Conservation (phyloP, 2,329 filamentous ascomycete genomes). For the Botrytis galanthina region DNA sequence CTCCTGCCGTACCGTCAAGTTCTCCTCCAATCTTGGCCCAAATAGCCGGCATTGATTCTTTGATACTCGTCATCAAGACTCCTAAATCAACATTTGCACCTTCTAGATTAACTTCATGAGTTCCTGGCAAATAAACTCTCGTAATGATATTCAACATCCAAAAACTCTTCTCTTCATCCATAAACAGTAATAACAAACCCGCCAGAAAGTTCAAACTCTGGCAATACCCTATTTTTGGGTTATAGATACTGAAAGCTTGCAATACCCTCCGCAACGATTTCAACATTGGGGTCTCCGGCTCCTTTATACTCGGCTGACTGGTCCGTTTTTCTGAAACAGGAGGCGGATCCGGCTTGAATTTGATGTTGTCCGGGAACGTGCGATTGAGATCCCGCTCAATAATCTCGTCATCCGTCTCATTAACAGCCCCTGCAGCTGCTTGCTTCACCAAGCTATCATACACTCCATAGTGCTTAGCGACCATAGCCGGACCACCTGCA, state of each 20-base stretch:
- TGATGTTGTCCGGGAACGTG: slow-evolving; percentile 91
- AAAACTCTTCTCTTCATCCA: slow-evolving; percentile 87
- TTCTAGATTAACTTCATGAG: slow-evolving; percentile 85
- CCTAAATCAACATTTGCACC: slow-evolving; percentile 92
- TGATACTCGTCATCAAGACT: slow-evolving; percentile 84
- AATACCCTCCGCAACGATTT: slow-evolving; percentile 79
- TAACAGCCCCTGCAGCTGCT: slow-evolving; percentile 61
- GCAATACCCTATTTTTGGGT: slow-evolving; percentile 89
- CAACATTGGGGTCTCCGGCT: slow-evolving; percentile 71
- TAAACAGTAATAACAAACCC: slow-evolving; percentile 83
- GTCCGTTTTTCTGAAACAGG: slow-evolving; percentile 38
- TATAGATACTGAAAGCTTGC: slow-evolving; percentile 86
- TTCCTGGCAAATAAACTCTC: slow-evolving; percentile 81
- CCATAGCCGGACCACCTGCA: slow-evolving; percentile 76
- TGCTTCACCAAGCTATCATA: slow-evolving; percentile 67
- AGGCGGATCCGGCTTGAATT: slow-evolving; percentile 66
- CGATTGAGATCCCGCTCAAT: slow-evolving; percentile 93
- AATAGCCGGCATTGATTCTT: slow-evolving; percentile 76
- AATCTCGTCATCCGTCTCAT: slow-evolving; percentile 75
- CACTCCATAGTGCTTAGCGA: slow-evolving; percentile 72
- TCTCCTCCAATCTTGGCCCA: slow-evolving; percentile 87
- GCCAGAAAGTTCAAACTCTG: slow-evolving; percentile 95
- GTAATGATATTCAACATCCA: slow-evolving; percentile 94
- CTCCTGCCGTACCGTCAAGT: slow-evolving; percentile 49
- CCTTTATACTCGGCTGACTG: slow-evolving; percentile 26